Conservation (phyloP, 106 monocot genomes). For the Cymbidium sinense region DNA sequence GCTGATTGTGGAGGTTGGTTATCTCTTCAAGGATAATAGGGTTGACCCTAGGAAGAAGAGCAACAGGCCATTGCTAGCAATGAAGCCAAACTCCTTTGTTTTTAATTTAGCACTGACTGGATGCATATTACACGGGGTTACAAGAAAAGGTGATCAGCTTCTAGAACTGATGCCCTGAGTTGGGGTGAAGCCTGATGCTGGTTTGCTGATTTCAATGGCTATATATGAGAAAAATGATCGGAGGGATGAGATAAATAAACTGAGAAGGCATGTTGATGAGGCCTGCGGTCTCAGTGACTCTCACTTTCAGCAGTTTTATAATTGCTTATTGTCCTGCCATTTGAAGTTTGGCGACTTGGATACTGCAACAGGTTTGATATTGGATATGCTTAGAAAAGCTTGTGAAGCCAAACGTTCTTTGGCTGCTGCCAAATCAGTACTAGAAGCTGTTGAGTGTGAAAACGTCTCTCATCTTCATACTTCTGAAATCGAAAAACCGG, state of each 20-base stretch:
- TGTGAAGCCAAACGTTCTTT: constrained; percentile 73
- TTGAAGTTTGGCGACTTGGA: constrained; percentile 74
- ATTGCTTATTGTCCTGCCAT: constrained; percentile 76
- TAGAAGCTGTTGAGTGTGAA: constrained; percentile 40
- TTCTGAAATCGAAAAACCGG: no score
- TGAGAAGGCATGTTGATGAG: constrained; percentile 65
- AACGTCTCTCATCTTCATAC: constrained; percentile 5
- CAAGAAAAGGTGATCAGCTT: constrained; percentile 33
- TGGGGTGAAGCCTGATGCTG: constrained; percentile 51
- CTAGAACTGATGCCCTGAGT: constrained; percentile 81
- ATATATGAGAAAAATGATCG: constrained; percentile 87
- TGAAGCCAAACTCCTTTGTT: constrained; percentile 11
- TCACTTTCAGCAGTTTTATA: constrained; percentile 70
- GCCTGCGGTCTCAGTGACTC: constrained; percentile 36
- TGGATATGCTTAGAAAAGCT: constrained; percentile 78
- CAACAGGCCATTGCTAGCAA: constrained; percentile 38
- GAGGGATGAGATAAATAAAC: constrained; percentile 64
- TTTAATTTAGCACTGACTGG: constrained; percentile 9
- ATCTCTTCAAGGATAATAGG: constrained; percentile 72
- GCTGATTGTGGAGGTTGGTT: constrained; percentile 65
- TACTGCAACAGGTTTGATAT: constrained; percentile 50
- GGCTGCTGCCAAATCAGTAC: constrained; percentile 48
- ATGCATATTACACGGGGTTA: constrained; percentile 2
- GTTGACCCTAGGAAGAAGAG: constrained; percentile 72
- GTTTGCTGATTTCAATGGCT: constrained; percentile 70